Evolutionary conservation across 139 green algal genomes (phyloP).

Genomic region (Chlamydomonas asymmetrica): DNA sequence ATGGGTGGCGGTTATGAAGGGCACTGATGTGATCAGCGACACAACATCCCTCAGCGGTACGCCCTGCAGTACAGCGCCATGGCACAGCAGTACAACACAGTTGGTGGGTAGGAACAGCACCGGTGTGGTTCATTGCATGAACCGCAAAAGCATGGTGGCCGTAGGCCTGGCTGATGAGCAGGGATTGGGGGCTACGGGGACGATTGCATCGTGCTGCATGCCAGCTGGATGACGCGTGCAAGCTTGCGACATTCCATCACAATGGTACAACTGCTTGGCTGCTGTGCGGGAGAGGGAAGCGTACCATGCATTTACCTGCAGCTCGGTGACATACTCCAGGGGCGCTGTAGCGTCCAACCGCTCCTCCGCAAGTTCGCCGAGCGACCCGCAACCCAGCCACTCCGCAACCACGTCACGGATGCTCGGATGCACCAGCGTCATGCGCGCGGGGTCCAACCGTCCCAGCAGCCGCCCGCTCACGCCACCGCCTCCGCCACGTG

Average conservation of each 20-base stretch:
- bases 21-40: constrained; percentile 4
- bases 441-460: constrained; percentile 43
- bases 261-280: too few species aligned
- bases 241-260: too few species aligned
- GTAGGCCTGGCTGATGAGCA: too few species aligned
- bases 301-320: too few species aligned
- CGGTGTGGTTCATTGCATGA: too few species aligned
- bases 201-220: too few species aligned
- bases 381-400: constrained; percentile 43
- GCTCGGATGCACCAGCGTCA: constrained; percentile 48
- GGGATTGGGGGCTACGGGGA: too few species aligned
- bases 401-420: constrained; percentile 32
- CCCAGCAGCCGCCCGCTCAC: constrained; percentile 41
- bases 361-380: constrained; percentile 51
- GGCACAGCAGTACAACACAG: background rate
- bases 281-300: too few species aligned
- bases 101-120: background rate
- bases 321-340: constrained; percentile 34
- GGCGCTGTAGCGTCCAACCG: constrained; percentile 15
- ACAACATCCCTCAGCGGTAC: constrained; percentile 7
- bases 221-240: too few species aligned
- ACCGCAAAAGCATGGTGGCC: too few species aligned
- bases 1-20: constrained; percentile 20
- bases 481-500: constrained; percentile 3
- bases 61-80: too few species aligned